Conservation (phyloP, 2,329 filamentous ascomycete species). For the Ceratocystis cacaofunesta region DNA sequence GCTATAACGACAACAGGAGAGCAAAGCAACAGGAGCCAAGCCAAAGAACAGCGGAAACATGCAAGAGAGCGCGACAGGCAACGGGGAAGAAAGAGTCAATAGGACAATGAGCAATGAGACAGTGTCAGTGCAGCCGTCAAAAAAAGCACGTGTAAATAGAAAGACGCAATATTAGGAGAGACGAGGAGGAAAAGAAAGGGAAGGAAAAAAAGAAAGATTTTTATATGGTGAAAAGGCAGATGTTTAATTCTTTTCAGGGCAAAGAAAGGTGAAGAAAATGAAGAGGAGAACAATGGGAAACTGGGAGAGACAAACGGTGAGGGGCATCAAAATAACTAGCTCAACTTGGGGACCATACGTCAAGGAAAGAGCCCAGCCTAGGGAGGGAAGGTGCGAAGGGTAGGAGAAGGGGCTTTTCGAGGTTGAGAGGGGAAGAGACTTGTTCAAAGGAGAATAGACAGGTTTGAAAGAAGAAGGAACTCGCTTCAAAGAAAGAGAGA, state of each 20-base stretch:
- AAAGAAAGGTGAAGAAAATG: neutral
- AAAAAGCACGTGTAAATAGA: neutral
- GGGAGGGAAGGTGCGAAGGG: neutral
- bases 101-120: neutral
- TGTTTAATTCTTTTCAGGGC: neutral
- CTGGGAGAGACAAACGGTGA: neutral
- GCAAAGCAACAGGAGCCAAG: neutral
- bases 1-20: neutral
- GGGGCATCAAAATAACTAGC: neutral
- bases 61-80: neutral
- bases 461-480: no score
- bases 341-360: neutral
- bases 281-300: conserved; percentile 3
- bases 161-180: neutral
- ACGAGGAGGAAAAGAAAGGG: neutral
- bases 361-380: neutral
- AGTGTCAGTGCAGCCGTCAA: neutral
- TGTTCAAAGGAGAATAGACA: no score
- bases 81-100: neutral
- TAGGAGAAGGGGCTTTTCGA: neutral
- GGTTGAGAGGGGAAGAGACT: no score
- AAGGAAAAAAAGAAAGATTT: neutral
- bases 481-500: no score
- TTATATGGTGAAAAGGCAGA: neutral
- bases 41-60: neutral